phyloP scores from a whole-genome alignment of 768 basidiomycete genomes.

The Pleurotus salmoneostramineus region DNA sequence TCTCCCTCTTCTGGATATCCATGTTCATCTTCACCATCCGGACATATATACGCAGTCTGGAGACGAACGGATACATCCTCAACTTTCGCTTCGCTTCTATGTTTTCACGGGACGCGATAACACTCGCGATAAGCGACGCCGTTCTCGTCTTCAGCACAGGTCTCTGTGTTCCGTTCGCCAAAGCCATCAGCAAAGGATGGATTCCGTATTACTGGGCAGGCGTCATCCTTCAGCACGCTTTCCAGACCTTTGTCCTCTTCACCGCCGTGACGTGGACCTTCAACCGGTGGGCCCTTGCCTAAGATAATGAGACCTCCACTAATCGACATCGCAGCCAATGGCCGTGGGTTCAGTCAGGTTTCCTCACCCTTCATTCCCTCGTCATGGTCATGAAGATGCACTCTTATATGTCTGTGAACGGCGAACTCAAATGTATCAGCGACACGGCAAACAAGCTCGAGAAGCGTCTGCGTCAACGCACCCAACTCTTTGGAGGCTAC shows the following conservation, averaged over 20 bases:
- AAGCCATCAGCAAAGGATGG: conserved; percentile 73
- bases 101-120: conserved; percentile 82
- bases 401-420: conserved; percentile 88
- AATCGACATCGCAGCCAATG: conserved; percentile 57
- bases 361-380: conserved; percentile 81
- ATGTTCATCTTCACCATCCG: conserved; percentile 79
- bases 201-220: conserved; percentile 80
- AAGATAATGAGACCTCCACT: not conserved
- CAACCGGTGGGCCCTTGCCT: conserved; percentile 57
- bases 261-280: conserved; percentile 87
- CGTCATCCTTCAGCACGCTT: conserved; percentile 70
- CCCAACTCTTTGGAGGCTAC: conserved; percentile 61
- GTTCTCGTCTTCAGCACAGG: conserved; percentile 75
- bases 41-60: conserved; percentile 74
- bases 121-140: conserved; percentile 80
- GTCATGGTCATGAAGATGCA: conserved; percentile 97
- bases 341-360: conserved; percentile 98
- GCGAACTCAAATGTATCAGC: conserved; percentile 59
- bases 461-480: conserved; percentile 37
- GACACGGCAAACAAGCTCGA: conserved; percentile 36
- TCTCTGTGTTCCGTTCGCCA: conserved; percentile 81
- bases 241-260: conserved; percentile 72
- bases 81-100: conserved; percentile 79
- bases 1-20: conserved; percentile 90
- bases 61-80: conserved; percentile 74